These are phyloP conservation scores for Leucocoprinus sp. DNA, from an alignment of 768 basidiomycete species.

Conservation along the genomic window DNA sequence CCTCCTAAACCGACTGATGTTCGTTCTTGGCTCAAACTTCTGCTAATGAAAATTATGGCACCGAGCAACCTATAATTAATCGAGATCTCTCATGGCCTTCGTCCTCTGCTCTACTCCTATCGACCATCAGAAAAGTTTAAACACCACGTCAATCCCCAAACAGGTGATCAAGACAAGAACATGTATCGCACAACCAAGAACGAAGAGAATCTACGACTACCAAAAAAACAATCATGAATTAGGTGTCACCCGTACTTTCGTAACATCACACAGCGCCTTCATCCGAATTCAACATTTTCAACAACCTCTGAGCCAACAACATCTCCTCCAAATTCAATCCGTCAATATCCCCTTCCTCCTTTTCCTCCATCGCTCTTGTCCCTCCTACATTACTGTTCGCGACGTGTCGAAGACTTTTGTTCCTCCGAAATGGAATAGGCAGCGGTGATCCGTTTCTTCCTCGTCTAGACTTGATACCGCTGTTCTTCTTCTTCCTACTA, in stretches of 20 bases:
- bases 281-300: conserved; percentile 21
- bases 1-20: no score
- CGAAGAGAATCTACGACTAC: no score
- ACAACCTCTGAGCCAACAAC: conserved; percentile 24
- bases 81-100: no score
- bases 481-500: neutral
- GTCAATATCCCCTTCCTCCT: conserved; percentile 17
- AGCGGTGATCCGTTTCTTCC: conserved; percentile 8
- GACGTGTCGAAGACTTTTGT: neutral
- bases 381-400: no score
- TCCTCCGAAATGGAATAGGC: conserved; percentile 4
- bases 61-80: no score
- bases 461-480: neutral
- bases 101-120: no score
- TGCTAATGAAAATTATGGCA: no score
- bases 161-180: neutral
- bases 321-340: conserved; percentile 25
- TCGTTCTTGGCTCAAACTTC: no score
- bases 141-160: no score
- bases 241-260: neutral
- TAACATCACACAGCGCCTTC: conserved; percentile 1
- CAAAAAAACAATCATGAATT: neutral
- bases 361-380: neutral
- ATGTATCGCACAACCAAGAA: neutral
- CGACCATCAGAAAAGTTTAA: no score